Conservation (phyloP, 2,329 filamentous ascomycete species). For the Tothia fuscella region DNA sequence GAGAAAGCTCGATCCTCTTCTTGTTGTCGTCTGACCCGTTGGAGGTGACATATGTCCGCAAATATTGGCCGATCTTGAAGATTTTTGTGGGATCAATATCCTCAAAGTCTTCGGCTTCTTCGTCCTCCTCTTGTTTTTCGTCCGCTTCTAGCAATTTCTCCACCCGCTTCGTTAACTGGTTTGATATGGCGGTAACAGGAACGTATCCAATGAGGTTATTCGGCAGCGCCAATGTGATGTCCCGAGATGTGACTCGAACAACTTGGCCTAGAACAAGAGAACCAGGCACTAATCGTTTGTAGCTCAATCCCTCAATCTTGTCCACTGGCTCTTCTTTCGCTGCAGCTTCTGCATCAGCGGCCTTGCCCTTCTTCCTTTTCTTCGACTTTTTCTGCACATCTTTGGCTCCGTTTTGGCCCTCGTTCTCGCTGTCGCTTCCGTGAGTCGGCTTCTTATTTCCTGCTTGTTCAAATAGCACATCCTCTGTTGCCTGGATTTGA, state of each 20-base stretch:
- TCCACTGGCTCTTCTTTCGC: constrained; percentile 10
- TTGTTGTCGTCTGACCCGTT: constrained; percentile 65
- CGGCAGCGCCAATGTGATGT: constrained; percentile 71
- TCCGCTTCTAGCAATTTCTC: constrained; percentile 53
- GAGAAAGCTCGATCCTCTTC: constrained; percentile 74
- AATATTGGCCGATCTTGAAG: constrained; percentile 75
- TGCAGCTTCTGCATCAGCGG: constrained; percentile 31
- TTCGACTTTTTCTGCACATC: constrained; percentile 41
- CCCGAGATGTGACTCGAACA: constrained; percentile 64
- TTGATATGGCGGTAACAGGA: constrained; percentile 83
- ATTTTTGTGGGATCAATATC: constrained; percentile 62
- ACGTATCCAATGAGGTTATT: constrained; percentile 90
- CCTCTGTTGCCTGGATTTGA: constrained; percentile 79
- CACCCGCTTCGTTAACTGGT: constrained; percentile 62
- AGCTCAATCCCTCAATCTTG: constrained; percentile 10
- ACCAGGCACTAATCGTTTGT: constrained; percentile 59
- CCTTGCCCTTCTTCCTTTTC: constrained; percentile 34
- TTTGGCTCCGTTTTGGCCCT: constrained; percentile 29
- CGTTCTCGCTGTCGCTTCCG: constrained; percentile 31
- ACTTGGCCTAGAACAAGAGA: constrained; percentile 83
- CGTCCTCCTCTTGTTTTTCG: constrained; percentile 43
- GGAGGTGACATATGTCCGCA: constrained; percentile 72
- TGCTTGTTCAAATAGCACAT: constrained; percentile 78
- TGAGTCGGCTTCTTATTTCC: constrained; percentile 47
- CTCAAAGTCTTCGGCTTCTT: constrained; percentile 39